These are phyloP conservation scores for Phylloporus sp. DNA, from an alignment of 768 basidiomycete genomes.

Conservation along the genomic window DNA sequence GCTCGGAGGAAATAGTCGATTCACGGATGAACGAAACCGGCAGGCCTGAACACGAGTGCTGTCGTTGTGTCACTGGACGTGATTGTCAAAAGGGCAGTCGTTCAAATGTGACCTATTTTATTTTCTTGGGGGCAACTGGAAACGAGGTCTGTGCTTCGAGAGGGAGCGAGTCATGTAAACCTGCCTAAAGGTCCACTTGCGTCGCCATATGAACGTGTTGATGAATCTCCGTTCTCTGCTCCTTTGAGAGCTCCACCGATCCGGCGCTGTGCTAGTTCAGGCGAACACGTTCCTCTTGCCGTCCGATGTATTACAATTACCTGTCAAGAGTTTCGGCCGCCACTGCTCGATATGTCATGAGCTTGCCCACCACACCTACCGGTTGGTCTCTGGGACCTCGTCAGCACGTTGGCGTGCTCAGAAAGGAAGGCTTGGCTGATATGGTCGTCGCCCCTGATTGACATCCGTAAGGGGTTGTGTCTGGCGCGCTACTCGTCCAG, in stretches of 20 bases:
- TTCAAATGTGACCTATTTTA: neutral
- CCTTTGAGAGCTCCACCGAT: neutral
- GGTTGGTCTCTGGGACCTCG: neutral
- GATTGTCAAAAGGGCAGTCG: neutral
- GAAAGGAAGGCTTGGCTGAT: neutral
- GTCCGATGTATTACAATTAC: constrained; percentile 8
- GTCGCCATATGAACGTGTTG: constrained; percentile 6
- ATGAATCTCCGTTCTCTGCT: neutral
- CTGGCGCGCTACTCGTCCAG: constrained; percentile 1
- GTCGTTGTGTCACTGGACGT: neutral
- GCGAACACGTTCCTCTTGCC: constrained; percentile 2
- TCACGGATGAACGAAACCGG: neutral
- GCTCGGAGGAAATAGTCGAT: constrained; percentile 13
- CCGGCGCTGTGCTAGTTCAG: neutral
- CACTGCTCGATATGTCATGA: constrained; percentile 12
- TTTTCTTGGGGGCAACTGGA: neutral
- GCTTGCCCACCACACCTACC: constrained; percentile 6
- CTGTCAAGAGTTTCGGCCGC: constrained; percentile 17
- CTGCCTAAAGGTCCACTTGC: neutral
- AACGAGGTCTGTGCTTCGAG: neutral
- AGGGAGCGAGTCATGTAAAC: neutral
- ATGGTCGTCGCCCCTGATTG: constrained; percentile 11
- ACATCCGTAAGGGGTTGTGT: constrained; percentile 2
- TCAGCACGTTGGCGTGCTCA: neutral
- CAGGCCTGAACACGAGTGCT: neutral